Evolutionary conservation across 148 eudicot genomes (phyloP).

Genomic region (Suaeda aralocaspica): DNA sequence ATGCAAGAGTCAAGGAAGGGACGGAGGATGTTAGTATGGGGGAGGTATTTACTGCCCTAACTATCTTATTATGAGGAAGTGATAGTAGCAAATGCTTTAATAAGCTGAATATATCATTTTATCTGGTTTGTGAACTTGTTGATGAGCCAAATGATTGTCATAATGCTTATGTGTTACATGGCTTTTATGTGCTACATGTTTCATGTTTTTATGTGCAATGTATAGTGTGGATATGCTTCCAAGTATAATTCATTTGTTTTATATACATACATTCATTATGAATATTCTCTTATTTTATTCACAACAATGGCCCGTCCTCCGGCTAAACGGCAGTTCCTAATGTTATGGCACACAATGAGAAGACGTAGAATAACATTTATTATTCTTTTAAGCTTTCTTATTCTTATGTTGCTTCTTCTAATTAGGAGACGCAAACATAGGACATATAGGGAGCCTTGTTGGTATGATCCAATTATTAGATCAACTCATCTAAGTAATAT

Average conservation of each 20-base stretch:
- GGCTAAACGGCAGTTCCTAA: too few relatives aligned
- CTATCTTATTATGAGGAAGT: background rate
- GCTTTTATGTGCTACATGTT: too few relatives aligned
- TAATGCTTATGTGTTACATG: too few relatives aligned
- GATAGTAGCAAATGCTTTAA: background rate
- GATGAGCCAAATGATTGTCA: too few relatives aligned
- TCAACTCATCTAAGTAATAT: background rate
- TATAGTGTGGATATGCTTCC: background rate
- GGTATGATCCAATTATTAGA: constrained; percentile 6
- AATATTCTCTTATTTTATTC: too few relatives aligned
- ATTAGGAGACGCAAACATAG: background rate
- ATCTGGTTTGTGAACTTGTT: too few relatives aligned
- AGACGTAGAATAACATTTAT: too few relatives aligned
- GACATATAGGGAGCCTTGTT: background rate
- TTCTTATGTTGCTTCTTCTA: background rate
- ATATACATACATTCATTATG: too few relatives aligned
- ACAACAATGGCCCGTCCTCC: too few relatives aligned
- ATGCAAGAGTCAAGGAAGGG: background rate
- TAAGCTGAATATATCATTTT: background rate
- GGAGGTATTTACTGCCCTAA: background rate
- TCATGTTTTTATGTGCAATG: too few relatives aligned
- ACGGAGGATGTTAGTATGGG: background rate
- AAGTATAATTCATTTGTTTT: background rate
- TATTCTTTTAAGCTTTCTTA: background rate
- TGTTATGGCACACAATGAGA: too few relatives aligned